A percentile compares a stretch with the other conserved stretches of the same genome.
phyloP scores from a whole-genome alignment of 345 rosid species.

The Syzygium grande region DNA sequence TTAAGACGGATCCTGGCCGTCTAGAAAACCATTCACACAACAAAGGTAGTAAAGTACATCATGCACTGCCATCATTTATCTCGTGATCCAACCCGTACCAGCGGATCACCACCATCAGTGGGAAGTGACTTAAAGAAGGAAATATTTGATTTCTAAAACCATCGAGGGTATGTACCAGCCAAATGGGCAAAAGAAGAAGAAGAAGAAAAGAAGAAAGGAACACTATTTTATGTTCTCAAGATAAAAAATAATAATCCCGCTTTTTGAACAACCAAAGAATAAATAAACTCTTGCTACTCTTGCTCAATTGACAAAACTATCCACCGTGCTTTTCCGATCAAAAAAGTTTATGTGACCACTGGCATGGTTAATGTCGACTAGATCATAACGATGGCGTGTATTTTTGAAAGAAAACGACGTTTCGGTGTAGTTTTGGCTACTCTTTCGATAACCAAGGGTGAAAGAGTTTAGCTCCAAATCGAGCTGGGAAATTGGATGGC shows the following conservation, averaged over 20 bases:
- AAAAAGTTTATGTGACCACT: background rate
- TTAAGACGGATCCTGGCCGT: background rate
- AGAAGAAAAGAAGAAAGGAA: background rate
- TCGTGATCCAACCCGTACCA: background rate
- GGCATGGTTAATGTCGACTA: background rate
- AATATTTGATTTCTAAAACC: background rate
- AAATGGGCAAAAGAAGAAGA: rapidly evolving
- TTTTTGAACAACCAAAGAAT: background rate
- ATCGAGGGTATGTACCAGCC: background rate
- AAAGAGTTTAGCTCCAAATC: background rate
- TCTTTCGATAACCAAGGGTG: background rate
- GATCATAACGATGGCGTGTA: rapidly evolving
- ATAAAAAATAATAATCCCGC: background rate
- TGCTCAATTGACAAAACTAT: background rate
- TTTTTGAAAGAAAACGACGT: too few relatives aligned
- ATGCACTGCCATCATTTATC: background rate
- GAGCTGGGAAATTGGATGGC: background rate
- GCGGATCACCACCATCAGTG: background rate
- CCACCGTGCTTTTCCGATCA: background rate
- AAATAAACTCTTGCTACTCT: background rate
- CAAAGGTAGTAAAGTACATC: background rate
- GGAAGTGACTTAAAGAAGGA: background rate
- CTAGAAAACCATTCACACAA: background rate
- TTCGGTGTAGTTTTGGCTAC: background rate
- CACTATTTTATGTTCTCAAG: background rate